Base-by-base conservation (phyloP, 2,329 filamentous ascomycete species). In the Pseudogymnoascus sp. region DNA sequence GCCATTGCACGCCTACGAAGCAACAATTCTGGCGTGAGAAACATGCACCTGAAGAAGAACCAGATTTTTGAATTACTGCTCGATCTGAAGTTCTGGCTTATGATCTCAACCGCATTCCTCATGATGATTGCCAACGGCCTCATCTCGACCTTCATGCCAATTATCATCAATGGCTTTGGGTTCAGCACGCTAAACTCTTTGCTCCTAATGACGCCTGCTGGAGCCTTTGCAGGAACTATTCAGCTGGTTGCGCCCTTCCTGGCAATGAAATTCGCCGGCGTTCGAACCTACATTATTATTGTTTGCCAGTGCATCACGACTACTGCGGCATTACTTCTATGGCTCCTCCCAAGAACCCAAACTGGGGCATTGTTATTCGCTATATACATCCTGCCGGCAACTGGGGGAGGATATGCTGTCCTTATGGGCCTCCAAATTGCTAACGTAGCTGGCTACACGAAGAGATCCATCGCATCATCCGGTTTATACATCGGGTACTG, bases 391-490 rank as follows among this genome's bases (percentile, higher is more conserved):
- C 42, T 62, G 16, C 33, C 33, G 14, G 42, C 61, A 14, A 35
- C 26, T 37, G 61, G 61, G 6, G 61, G 61, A 24, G 61, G 61
- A 29, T 62, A 62, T 11, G 61, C 61, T 37, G 40, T 62, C 21
- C 19, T 62, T 10, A 62, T 62, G 61, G 61, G 61, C 11, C 47
- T 56, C 2, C 47, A 56, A 16, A 56, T 56, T 10, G 61, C 78
- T 65, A 82, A 82, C 70, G 73, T 80, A 44, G 77, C 77, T 6
- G 80, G 80, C 13, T 74, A 75, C 21, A 82, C 80, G 7, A 82
- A 81, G 70, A 75, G 79, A 14, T 77, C 79, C 21, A 79, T 80
- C 63, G 78, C 78, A 4, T 75, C 75, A n/a, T 78, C 78, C 31
- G 70, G 81, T 63, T 72, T 82, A 65, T 76, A 75, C 47, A 78